Base-by-base conservation (phyloP, 2,329 filamentous ascomycete genomes). In the Helminthosporium solani region DNA sequence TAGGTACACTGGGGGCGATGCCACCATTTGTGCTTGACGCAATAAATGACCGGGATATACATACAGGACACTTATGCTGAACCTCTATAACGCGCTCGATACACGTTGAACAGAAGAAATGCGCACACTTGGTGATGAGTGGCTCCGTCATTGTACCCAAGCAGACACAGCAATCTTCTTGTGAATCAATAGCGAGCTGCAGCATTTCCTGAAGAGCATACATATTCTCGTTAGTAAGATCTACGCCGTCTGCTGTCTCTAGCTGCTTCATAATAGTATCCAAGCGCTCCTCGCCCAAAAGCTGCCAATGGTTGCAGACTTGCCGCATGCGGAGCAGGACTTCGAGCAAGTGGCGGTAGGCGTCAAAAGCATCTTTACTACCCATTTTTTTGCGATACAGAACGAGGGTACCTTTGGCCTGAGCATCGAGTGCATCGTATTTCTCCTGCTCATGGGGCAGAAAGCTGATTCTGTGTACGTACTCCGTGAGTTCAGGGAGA, bases 291-390 rank as follows among this genome's bases (percentile, higher is more conserved):
- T 86, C 78, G 40, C 84, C 86, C 61, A 88, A 89, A 9, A 96
- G 78, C 7, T 86, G 85, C 88, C 89, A 95, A 66, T 95, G 90
- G 54, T 92, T 90, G 70, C 90, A 96, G 66, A 87, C 81, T 71
- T 96, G 90, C 15, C 91, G 82, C 55, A 95, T 81, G 11, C 91
- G 84, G 5, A 96, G 80, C 3, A 96, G 77, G 14, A 90, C 81
- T 68, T 95, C 90, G 9, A 96, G 78, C 1, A 96, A 78, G 58
- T 86, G 81, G 7, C 86, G 83, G 63, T 94, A 95, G 0, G 65
- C 63, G 12, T 66, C 64, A 14, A 64, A 61, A 67, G 57, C 77
- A 68, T 33, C 72, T 52, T 67, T 60, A 58, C 68, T 12, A 67
- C 74, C 56, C 6, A 53, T 54, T 65, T 71, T 56, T 60, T 74